A percentile compares a stretch with the other conserved stretches of the same genome.
Evolutionary conservation across 1,284 basidiomycete species (phyloP).

Genomic region (Ustilago hordei): DNA sequence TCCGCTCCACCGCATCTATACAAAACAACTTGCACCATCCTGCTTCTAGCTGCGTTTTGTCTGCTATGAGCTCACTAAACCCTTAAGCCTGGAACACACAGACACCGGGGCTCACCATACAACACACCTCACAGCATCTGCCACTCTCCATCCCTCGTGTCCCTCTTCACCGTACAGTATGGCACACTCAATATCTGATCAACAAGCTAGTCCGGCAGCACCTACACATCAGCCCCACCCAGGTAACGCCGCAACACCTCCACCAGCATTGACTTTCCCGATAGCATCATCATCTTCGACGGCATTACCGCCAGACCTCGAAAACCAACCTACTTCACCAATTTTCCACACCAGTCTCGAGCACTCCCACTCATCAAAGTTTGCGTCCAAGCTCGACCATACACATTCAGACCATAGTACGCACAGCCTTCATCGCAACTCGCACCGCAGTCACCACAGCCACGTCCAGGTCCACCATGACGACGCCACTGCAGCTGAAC

Average conservation of each 20-base stretch:
- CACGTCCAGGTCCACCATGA: constrained; percentile 10
- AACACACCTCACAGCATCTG: background rate
- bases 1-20: constrained; percentile 15
- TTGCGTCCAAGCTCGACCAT: constrained; percentile 13
- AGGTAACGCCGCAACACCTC: background rate
- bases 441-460: constrained; percentile 4
- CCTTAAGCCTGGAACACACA: background rate
- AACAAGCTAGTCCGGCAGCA: constrained; percentile 5
- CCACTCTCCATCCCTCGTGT: background rate
- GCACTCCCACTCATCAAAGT: constrained; percentile 7
- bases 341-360: constrained; percentile 1
- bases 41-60: background rate
- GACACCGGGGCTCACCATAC: background rate
- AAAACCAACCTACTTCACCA: constrained; percentile 7
- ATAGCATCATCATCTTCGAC: constrained; percentile 12
- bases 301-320: constrained; percentile 26
- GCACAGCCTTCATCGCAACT: constrained; percentile 14
- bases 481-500: constrained; percentile 27
- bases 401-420: constrained; percentile 10
- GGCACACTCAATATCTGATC: constrained; percentile 11
- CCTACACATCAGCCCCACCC: background rate
- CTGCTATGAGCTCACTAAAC: constrained; percentile 17
- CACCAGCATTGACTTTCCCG: constrained; percentile 17
- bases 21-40: background rate
- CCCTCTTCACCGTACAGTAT: constrained; percentile 4